Percentiles rank a stretch among this genome's conserved stretches.
These are phyloP conservation scores for Aureobasidium pullulans DNA, from an alignment of 2,329 filamentous ascomycete species.

Conservation along the genomic window DNA sequence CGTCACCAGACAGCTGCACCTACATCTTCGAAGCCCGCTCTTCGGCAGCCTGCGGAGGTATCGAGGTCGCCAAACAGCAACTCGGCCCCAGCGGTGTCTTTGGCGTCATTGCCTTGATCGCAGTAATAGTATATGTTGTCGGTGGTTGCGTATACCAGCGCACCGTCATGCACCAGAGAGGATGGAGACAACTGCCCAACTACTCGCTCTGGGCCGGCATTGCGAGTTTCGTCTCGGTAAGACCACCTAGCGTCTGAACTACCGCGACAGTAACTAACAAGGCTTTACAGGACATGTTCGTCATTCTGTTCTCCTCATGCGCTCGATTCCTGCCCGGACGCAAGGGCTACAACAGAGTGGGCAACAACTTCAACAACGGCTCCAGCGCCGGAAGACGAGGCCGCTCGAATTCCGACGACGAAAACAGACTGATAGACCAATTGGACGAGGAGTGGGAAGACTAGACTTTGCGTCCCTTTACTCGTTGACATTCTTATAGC, in stretches of 20 bases:
- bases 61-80: constrained; percentile 49
- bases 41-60: constrained; percentile 71
- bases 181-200: constrained; percentile 93
- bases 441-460: constrained; percentile 97
- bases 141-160: constrained; percentile 94
- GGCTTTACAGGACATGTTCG: constrained; percentile 46
- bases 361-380: constrained; percentile 43
- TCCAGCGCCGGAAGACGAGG: constrained; percentile 34
- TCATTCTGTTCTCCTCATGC: constrained; percentile 64
- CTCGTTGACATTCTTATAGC: background rate
- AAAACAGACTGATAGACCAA: constrained; percentile 91
- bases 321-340: constrained; percentile 56
- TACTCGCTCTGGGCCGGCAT: constrained; percentile 89
- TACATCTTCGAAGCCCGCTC: constrained; percentile 95
- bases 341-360: constrained; percentile 60
- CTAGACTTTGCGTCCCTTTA: constrained; percentile 20
- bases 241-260: constrained; percentile 18
- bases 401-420: constrained; percentile 59
- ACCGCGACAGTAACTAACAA: background rate
- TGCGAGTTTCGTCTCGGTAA: constrained; percentile 74
- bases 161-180: constrained; percentile 86
- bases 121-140: constrained; percentile 79
- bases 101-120: constrained; percentile 70
- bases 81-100: constrained; percentile 72
- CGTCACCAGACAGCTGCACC: constrained; percentile 75